Percentiles rank a stretch among this genome's conserved stretches.
phyloP scores from a whole-genome alignment of 2,329 filamentous ascomycete genomes.

The Alternaria ethzedia region DNA sequence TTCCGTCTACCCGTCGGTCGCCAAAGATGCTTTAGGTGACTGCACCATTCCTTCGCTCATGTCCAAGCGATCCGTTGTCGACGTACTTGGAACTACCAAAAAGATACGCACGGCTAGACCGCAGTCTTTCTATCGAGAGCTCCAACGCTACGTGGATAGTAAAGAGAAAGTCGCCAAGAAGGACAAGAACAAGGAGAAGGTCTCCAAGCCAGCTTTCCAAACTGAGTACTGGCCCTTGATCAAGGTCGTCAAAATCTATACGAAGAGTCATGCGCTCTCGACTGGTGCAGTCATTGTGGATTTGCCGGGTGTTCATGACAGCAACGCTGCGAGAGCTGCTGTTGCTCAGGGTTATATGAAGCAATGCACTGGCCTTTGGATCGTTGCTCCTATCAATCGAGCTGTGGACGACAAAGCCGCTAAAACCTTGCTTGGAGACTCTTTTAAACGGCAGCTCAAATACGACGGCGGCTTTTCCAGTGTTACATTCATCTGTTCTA shows the following conservation, averaged over 20 bases:
- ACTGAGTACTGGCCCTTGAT: slow-evolving; percentile 60
- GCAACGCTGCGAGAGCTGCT: slow-evolving; percentile 64
- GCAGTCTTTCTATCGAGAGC: slow-evolving; percentile 51
- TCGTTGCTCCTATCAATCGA: slow-evolving; percentile 67
- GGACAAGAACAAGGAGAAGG: slow-evolving; percentile 38
- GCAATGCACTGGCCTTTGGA: slow-evolving; percentile 65
- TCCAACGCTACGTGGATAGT: slow-evolving; percentile 63
- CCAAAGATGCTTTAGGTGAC: slow-evolving; percentile 49
- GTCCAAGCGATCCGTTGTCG: slow-evolving; percentile 46
- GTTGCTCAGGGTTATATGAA: slow-evolving; percentile 67
- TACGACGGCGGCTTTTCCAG: slow-evolving; percentile 62
- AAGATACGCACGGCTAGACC: slow-evolving; percentile 49
- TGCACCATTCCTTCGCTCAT: slow-evolving; percentile 53
- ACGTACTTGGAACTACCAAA: slow-evolving; percentile 57
- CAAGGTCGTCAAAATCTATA: slow-evolving; percentile 61
- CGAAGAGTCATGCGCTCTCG: slow-evolving; percentile 58
- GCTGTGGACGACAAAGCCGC: slow-evolving; percentile 67
- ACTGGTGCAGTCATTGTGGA: slow-evolving; percentile 65
- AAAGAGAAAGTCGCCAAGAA: slow-evolving; percentile 56
- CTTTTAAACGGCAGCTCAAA: slow-evolving; percentile 65
- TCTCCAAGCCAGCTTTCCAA: slow-evolving; percentile 13
- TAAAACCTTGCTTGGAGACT: slow-evolving; percentile 61
- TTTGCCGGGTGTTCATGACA: slow-evolving; percentile 65
- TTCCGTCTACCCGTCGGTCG: slow-evolving; percentile 55
- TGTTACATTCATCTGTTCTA: slow-evolving; percentile 68